Evolutionary conservation across 1,284 basidiomycete species (phyloP).

Genomic region (Thecaphora thlaspeos): DNA sequence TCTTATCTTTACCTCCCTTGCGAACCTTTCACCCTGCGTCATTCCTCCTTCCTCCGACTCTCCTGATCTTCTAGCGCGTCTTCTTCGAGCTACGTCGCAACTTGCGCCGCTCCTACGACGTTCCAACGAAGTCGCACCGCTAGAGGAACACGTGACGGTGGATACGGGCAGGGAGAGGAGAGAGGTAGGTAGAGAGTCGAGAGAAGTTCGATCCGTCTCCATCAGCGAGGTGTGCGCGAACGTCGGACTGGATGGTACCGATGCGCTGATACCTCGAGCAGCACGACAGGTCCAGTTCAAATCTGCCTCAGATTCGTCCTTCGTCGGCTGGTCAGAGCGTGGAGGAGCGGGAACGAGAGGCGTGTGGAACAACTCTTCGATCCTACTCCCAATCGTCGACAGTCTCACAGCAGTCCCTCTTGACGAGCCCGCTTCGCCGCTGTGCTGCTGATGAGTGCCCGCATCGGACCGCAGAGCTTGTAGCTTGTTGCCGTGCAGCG

Average conservation of each 20-base stretch:
- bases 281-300: conserved; percentile 11
- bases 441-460: too few relatives aligned
- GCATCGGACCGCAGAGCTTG: conserved; percentile 18
- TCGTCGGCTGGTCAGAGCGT: not conserved
- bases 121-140: conserved; percentile 8
- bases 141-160: conserved; percentile 21
- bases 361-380: not conserved
- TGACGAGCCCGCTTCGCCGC: conserved; percentile 1
- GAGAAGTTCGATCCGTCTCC: conserved; percentile 17
- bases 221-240: not conserved
- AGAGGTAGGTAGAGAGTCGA: conserved; percentile 22
- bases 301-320: too few relatives aligned
- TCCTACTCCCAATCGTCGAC: not conserved
- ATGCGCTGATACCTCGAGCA: not conserved
- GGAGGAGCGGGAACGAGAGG: too few relatives aligned
- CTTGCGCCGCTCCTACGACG: conserved; percentile 15
- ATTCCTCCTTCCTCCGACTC: not conserved
- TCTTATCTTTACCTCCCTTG: conserved; percentile 37
- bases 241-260: not conserved
- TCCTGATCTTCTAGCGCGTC: too few relatives aligned
- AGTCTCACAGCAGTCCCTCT: not conserved
- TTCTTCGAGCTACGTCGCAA: too few relatives aligned
- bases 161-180: conserved; percentile 35
- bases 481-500: conserved; percentile 30
- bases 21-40: conserved; percentile 12